Percentiles rank a stretch among this genome's conserved stretches.
Conservation (phyloP, 345 rosid genomes). For the Eucalyptus curtisii region DNA sequence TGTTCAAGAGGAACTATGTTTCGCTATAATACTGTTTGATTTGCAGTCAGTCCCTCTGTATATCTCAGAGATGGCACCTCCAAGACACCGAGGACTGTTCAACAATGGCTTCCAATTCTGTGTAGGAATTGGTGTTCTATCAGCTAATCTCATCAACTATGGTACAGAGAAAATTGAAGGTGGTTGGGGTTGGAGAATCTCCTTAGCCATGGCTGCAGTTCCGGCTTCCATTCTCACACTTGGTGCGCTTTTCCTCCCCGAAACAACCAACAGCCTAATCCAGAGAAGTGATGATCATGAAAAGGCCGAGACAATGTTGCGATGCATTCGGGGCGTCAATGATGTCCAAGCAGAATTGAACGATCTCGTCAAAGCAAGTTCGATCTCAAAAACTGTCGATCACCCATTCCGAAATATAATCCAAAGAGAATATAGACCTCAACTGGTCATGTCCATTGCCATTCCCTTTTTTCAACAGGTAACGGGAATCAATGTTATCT, state of each 20-base stretch:
- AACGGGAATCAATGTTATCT: slow-evolving; percentile 63
- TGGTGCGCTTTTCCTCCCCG: slow-evolving; percentile 56
- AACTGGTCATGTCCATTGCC: slow-evolving; percentile 52
- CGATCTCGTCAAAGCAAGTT: slow-evolving; percentile 48
- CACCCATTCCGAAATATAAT: slow-evolving; percentile 32
- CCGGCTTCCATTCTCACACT: slow-evolving; percentile 51
- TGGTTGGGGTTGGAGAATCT: slow-evolving; percentile 74
- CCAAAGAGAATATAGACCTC: slow-evolving; percentile 45
- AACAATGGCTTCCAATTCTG: slow-evolving; percentile 65
- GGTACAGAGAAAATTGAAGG: slow-evolving; percentile 46
- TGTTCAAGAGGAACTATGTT: background rate
- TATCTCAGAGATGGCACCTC: slow-evolving; percentile 81
- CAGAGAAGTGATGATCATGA: slow-evolving; percentile 13
- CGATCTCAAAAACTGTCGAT: slow-evolving; percentile 12
- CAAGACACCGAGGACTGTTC: slow-evolving; percentile 64
- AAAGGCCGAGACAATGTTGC: slow-evolving; percentile 33
- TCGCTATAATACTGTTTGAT: background rate
- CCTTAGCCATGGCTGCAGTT: slow-evolving; percentile 53
- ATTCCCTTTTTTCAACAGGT: slow-evolving; percentile 72
- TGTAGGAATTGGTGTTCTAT: slow-evolving; percentile 47
- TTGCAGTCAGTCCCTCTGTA: slow-evolving; percentile 65
- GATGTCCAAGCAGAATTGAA: slow-evolving; percentile 47
- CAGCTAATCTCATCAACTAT: slow-evolving; percentile 49
- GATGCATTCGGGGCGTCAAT: slow-evolving; percentile 39
- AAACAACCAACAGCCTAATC: slow-evolving; percentile 62